A percentile compares a stretch with the other conserved stretches of the same genome.
Evolutionary conservation across 1,284 basidiomycete genomes (phyloP).

Genomic region (Xerocomus minutiporus): DNA sequence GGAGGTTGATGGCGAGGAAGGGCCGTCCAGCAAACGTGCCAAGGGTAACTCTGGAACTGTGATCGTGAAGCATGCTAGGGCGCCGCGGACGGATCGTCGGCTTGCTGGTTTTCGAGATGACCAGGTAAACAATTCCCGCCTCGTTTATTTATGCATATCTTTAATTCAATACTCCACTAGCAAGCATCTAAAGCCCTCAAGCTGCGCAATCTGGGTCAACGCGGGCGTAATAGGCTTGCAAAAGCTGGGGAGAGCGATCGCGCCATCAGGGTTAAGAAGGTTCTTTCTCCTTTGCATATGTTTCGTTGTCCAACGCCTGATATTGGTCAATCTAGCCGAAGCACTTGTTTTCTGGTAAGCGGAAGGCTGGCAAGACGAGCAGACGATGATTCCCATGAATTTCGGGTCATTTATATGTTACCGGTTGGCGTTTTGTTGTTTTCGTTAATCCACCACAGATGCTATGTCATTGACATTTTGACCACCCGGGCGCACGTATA

Average conservation of each 20-base stretch:
- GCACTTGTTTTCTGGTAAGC: slow-evolving; percentile 85
- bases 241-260: slow-evolving; percentile 90
- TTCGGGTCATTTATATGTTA: not conserved
- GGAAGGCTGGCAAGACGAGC: slow-evolving; percentile 83
- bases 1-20: slow-evolving; percentile 65
- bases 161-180: slow-evolving; percentile 30
- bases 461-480: slow-evolving; percentile 4
- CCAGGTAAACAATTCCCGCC: slow-evolving; percentile 43
- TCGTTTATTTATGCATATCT: not conserved
- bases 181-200: slow-evolving; percentile 78
- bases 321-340: slow-evolving; percentile 54
- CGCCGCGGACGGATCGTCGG: slow-evolving; percentile 68
- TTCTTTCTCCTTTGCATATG: slow-evolving; percentile 35
- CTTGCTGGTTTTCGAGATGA: slow-evolving; percentile 77
- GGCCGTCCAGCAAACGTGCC: slow-evolving; percentile 49
- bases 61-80: slow-evolving; percentile 47
- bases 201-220: slow-evolving; percentile 80
- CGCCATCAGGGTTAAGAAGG: slow-evolving; percentile 75
- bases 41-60: slow-evolving; percentile 63
- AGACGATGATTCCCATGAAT: slow-evolving; percentile 49
- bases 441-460: slow-evolving; percentile 2
- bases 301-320: slow-evolving; percentile 9
- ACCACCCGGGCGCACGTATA: not conserved
- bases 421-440: slow-evolving; percentile 4
- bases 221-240: slow-evolving; percentile 81